These are phyloP conservation scores for Cordyceps farinosa DNA, from an alignment of 2,329 filamentous ascomycete species.

Conservation along the genomic window DNA sequence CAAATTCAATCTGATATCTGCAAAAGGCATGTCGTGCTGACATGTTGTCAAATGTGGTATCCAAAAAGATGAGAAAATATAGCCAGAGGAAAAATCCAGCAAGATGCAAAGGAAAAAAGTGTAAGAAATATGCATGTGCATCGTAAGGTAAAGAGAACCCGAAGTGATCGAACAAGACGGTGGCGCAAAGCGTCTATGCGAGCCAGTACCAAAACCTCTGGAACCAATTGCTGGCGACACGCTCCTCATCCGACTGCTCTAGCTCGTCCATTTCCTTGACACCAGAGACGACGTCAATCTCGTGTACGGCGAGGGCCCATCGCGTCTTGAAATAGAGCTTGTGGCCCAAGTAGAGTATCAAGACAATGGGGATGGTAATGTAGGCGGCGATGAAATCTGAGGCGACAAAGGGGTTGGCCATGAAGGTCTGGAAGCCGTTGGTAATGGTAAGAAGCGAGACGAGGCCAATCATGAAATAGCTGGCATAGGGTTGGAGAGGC, in stretches of 20 bases:
- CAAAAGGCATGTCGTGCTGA: background rate
- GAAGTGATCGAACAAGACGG: too few relatives aligned
- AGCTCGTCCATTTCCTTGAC: conserved; percentile 61
- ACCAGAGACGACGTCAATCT: conserved; percentile 56
- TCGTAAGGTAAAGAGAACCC: background rate
- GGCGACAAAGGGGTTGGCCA: conserved; percentile 59
- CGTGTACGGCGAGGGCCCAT: conserved; percentile 38
- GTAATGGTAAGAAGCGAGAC: conserved; percentile 64
- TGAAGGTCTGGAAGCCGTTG: conserved; percentile 74
- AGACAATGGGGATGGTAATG: conserved; percentile 59
- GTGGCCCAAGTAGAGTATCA: conserved; percentile 61
- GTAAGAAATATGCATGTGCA: background rate
- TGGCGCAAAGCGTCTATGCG: conserved; percentile 27
- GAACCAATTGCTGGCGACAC: conserved; percentile 47
- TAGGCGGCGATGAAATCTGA: conserved; percentile 63
- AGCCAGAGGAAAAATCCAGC: too few relatives aligned
- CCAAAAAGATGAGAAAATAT: conserved; percentile 3
- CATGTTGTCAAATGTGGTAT: conserved; percentile 9
- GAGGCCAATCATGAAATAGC: conserved; percentile 56
- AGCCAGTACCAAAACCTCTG: conserved; percentile 57
- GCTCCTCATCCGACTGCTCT: conserved; percentile 44
- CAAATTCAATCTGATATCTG: background rate
- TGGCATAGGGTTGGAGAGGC: conserved; percentile 58
- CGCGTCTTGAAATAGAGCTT: conserved; percentile 49
- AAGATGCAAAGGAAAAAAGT: background rate